Conservation (phyloP, 352 stramenopile species). For the Phytophthora cajani region DNA sequence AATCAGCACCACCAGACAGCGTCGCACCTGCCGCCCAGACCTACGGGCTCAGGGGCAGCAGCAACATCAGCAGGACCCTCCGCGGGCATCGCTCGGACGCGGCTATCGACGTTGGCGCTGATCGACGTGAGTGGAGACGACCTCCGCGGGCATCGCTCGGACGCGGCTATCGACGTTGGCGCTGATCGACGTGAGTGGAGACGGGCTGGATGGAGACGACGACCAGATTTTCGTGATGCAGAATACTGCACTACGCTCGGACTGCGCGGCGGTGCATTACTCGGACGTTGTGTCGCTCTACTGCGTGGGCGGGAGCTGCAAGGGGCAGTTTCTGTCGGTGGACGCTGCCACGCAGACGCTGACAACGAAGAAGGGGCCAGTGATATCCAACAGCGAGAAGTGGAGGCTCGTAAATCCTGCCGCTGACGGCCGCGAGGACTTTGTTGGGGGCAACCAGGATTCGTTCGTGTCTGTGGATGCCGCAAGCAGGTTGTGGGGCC, state of each 20-base stretch:
- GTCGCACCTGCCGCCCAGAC: conserved; percentile 38
- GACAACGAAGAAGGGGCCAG: conserved; percentile 73
- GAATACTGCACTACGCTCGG: conserved; percentile 72
- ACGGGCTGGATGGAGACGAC: conserved; percentile 72
- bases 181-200: conserved; percentile 64
- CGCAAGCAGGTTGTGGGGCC: conserved; percentile 54
- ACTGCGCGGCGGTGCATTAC: conserved; percentile 76
- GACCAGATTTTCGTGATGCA: conserved; percentile 84
- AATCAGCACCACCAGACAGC: conserved; percentile 10
- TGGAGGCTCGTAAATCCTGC: conserved; percentile 76
- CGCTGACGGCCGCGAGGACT: conserved; percentile 27
- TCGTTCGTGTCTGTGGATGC: conserved; percentile 50
- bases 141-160: conserved; percentile 29
- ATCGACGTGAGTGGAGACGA: conserved; percentile 72
- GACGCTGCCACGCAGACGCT: conserved; percentile 64
- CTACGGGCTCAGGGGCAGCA: conserved; percentile 15
- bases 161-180: conserved; percentile 18
- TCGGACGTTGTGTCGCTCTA: conserved; percentile 83
- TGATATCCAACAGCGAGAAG: conserved; percentile 83
- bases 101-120: conserved; percentile 21
- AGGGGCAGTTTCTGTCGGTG: conserved; percentile 77
- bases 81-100: conserved; percentile 29
- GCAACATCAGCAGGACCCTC: conserved; percentile 8
- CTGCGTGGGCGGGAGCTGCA: conserved; percentile 70
- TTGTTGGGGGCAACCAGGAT: conserved; percentile 37